Conservation (phyloP, 305 asterid species). For the Rubia peregrina region DNA sequence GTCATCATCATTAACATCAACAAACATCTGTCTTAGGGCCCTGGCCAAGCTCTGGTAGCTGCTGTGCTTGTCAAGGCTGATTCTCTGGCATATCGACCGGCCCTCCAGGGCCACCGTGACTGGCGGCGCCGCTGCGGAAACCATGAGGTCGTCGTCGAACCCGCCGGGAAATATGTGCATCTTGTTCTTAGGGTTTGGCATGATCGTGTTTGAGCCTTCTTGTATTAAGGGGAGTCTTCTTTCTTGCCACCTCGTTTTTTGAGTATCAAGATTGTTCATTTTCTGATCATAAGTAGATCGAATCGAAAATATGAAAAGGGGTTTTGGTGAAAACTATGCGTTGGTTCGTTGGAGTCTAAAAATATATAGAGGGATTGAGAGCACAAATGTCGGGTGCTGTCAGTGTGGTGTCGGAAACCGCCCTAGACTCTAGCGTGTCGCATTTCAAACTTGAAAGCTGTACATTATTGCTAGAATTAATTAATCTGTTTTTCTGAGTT, state of each 20-base stretch:
- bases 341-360: slow-evolving; percentile 3
- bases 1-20: slow-evolving; percentile 19
- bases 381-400: slow-evolving; percentile 57
- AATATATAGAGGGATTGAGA: slow-evolving; percentile 24
- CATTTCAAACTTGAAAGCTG: slow-evolving; percentile 34
- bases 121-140: slow-evolving; percentile 45
- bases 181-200: slow-evolving; percentile 21
- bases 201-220: slow-evolving; percentile 10
- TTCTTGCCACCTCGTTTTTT: slow-evolving; percentile 41
- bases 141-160: slow-evolving; percentile 34
- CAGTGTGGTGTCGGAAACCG: slow-evolving; percentile 34
- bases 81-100: slow-evolving; percentile 71
- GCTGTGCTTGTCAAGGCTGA: slow-evolving; percentile 58
- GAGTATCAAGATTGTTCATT: slow-evolving; percentile 42
- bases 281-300: neutral
- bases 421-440: slow-evolving; percentile 33
- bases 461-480: neutral
- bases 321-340: neutral
- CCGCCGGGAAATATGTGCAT: slow-evolving; percentile 26
- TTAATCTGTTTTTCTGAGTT: neutral
- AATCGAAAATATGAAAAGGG: slow-evolving; percentile 5
- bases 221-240: slow-evolving; percentile 19
- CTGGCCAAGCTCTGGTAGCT: slow-evolving; percentile 54
- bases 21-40: slow-evolving; percentile 62
- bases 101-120: slow-evolving; percentile 82